phyloP scores from a whole-genome alignment of 1,284 basidiomycete species.

The Rhizoctonia solani region DNA sequence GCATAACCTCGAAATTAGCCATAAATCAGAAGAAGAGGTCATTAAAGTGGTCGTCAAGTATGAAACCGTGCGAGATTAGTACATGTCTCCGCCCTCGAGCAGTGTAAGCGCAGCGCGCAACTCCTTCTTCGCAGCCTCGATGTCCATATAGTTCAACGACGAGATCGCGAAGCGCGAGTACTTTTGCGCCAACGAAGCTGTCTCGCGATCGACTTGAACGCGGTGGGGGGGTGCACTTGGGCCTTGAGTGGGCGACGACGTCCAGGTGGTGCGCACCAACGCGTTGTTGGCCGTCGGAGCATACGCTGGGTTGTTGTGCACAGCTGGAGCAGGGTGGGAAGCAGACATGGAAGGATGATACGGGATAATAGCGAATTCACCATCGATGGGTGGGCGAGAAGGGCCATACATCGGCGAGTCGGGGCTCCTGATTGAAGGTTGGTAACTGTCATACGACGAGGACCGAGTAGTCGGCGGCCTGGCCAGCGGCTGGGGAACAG shows the following conservation, averaged over 20 bases:
- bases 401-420: not conserved
- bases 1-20: not conserved
- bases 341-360: conserved; percentile 26
- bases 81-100: conserved; percentile 54
- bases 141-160: conserved; percentile 90
- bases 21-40: not conserved
- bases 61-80: not conserved
- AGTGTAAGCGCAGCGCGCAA: conserved; percentile 71
- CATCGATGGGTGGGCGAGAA: conserved; percentile 1
- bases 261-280: conserved; percentile 36
- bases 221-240: conserved; percentile 41
- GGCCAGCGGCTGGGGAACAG: conserved; percentile 14
- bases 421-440: conserved; percentile 4
- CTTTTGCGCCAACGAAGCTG: conserved; percentile 64
- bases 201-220: conserved; percentile 70
- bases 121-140: conserved; percentile 79
- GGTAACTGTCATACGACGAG: not conserved
- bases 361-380: conserved; percentile 27
- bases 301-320: conserved; percentile 30
- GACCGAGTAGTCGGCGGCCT: conserved; percentile 17
- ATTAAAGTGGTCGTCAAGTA: not conserved
- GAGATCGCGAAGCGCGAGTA: conserved; percentile 91
- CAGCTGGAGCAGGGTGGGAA: conserved; percentile 16
- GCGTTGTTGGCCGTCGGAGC: conserved; percentile 43
- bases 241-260: conserved; percentile 15